phyloP scores from a whole-genome alignment of 1,284 basidiomycete genomes.

The Ceratobasidium sp. region DNA sequence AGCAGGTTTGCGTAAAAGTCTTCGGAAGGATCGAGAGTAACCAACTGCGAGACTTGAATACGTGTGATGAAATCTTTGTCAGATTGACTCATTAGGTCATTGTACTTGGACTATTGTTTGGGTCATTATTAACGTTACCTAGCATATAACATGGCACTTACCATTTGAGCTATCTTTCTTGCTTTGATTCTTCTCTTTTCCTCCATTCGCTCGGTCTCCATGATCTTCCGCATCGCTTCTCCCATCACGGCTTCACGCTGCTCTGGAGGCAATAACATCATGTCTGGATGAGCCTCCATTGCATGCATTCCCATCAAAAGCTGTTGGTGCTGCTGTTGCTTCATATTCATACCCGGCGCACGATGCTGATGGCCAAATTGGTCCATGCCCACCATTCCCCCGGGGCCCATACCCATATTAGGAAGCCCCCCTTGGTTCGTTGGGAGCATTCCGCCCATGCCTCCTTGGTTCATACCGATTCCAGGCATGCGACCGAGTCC shows the following conservation, averaged over 20 bases:
- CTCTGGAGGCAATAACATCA: constrained; percentile 50
- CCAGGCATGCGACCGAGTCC: constrained; percentile 14
- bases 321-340: constrained; percentile 39
- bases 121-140: constrained; percentile 38
- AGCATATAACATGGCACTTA: constrained; percentile 47
- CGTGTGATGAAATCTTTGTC: constrained; percentile 99
- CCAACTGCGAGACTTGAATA: constrained; percentile 97
- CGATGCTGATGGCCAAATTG: constrained; percentile 32
- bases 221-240: constrained; percentile 84
- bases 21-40: constrained; percentile 93
- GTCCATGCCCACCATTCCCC: constrained; percentile 25
- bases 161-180: constrained; percentile 86
- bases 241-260: constrained; percentile 72
- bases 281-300: constrained; percentile 26
- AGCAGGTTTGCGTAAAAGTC: constrained; percentile 99
- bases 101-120: constrained; percentile 81
- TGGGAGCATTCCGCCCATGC: constrained; percentile 8
- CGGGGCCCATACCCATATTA: constrained; percentile 26
- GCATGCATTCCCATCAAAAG: constrained; percentile 32
- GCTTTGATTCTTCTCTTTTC: constrained; percentile 79
- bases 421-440: constrained; percentile 8
- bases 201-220: constrained; percentile 86
- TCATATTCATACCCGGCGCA: constrained; percentile 42
- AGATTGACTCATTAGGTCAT: constrained; percentile 97
- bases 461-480: constrained; percentile 33